Percentiles rank a stretch among this genome's conserved stretches.
phyloP scores from a whole-genome alignment of 306 rosid species.

The Macrotyloma uniflorum region DNA sequence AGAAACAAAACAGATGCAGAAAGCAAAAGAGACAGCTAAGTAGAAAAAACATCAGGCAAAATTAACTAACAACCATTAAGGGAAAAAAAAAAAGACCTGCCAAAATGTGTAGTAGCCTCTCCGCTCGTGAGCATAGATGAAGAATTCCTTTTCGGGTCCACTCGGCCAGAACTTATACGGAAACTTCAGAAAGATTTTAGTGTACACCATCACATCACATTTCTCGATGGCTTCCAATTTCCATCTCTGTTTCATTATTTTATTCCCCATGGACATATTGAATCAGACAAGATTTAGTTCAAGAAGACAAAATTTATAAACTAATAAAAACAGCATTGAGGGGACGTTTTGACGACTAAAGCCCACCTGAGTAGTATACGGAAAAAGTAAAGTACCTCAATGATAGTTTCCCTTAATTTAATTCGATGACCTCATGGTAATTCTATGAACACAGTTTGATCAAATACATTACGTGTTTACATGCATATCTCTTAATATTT shows the following conservation, averaged over 20 bases:
- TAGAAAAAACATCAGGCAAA: constrained; percentile 21
- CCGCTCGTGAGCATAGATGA: constrained; percentile 92
- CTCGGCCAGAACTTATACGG: constrained; percentile 89
- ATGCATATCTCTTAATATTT: constrained; percentile 16
- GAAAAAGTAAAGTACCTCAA: constrained; percentile 38
- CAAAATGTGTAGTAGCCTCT: constrained; percentile 99
- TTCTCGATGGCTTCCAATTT: constrained; percentile 83
- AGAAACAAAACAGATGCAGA: constrained; percentile 22
- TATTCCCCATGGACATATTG: constrained; percentile 32
- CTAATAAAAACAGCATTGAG: constrained; percentile 23
- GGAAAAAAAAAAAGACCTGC: constrained; percentile 67
- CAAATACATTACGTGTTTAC: constrained; percentile 31
- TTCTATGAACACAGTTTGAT: constrained; percentile 13
- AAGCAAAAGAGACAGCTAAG: not conserved
- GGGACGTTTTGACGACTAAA: constrained; percentile 33
- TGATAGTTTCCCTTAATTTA: constrained; percentile 30
- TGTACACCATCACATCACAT: constrained; percentile 91
- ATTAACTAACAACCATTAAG: constrained; percentile 35
- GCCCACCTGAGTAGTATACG: constrained; percentile 26
- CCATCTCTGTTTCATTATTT: constrained; percentile 75
- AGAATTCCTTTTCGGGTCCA: constrained; percentile 93
- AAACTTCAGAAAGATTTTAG: constrained; percentile 95
- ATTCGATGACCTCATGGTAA: constrained; percentile 30
- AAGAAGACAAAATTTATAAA: constrained; percentile 18
- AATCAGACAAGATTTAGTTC: constrained; percentile 20